These are phyloP conservation scores for Trypanosoma caninum DNA, from an alignment of 208 protist species.

Conservation along the genomic window DNA sequence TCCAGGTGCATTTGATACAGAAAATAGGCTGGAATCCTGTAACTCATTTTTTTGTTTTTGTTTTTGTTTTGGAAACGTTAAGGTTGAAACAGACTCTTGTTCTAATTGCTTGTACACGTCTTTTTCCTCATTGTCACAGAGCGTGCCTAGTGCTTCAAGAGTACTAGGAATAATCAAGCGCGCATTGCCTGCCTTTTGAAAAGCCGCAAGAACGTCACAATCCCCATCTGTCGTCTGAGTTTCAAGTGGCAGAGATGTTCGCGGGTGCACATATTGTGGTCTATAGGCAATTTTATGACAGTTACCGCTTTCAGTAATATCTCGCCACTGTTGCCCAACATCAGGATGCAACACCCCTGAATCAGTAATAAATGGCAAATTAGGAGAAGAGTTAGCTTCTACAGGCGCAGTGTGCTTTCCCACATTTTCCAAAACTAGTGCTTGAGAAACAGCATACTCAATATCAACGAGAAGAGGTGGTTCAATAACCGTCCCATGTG, in stretches of 20 bases:
- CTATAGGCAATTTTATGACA: constrained; percentile 6
- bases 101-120: neutral
- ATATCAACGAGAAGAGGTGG: constrained; percentile 20
- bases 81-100: constrained; percentile 17
- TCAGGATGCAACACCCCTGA: neutral
- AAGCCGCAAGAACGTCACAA: constrained; percentile 13
- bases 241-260: neutral
- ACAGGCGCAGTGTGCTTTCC: neutral
- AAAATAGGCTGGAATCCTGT: no score
- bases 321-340: constrained; percentile 23
- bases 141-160: constrained; percentile 60
- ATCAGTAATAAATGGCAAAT: constrained; percentile 12
- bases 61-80: constrained; percentile 63
- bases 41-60: constrained; percentile 17
- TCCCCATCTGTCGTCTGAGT: neutral
- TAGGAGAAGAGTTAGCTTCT: neutral
- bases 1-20: neutral
- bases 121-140: constrained; percentile 28
- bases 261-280: neutral
- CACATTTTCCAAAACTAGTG: neutral
- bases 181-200: constrained; percentile 10
- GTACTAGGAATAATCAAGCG: constrained; percentile 36
- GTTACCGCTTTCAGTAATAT: constrained; percentile 14
- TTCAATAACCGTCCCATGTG: no score
- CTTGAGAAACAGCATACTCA: constrained; percentile 11